Base-by-base conservation (phyloP, 371 early-diverging fungal species). In the Mucor irregularis region DNA sequence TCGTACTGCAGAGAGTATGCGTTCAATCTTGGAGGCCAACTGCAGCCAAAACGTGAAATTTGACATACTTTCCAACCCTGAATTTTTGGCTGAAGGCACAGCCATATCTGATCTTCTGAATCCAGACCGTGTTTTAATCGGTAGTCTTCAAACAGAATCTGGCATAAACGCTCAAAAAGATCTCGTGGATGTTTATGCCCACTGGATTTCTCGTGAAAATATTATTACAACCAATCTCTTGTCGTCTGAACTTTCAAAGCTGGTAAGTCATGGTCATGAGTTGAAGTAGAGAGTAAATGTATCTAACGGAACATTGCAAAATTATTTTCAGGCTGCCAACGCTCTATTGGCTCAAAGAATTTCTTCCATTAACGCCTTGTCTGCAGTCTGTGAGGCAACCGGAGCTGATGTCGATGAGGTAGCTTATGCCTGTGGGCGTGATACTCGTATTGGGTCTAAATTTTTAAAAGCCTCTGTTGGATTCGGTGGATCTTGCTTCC, bases 401-500 rank as follows among this genome's bases (percentile, higher is more conserved):
- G 95, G 94, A 55, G 96, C 95, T 35, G 90, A 93, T 82, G 89
- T 97, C 14, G 89, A 92, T 61, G 94, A 95, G 71, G 95, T 97
- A 11, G 88, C 95, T 16, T 91, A 88, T 70, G 97, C 94, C 17
- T 90, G 90, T 69, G 95, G 96, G 61, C 72, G 85, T 34, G 97
- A 97, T 64, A 68, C 83, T 25, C 89, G 97, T 61, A 88, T 97
- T 22, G 97, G 97, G 22, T 78, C 91, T 63, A 90, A 92, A 78
- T 95, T 94, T 78, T 77, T 97, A 59, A 93, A 92, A 72, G 92
- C 97, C 8, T 87, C 88, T 8, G 92, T 97, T 43, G 97, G 91
- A 31, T 97, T 97, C 69, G 97, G 97, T 66, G 97, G 97, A 30
- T 87, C 89, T 29, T 97, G 97, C 76, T 95, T 97, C 84, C 94